Conservation (phyloP, 805 yeast species). For the Candida sonorensis region DNA sequence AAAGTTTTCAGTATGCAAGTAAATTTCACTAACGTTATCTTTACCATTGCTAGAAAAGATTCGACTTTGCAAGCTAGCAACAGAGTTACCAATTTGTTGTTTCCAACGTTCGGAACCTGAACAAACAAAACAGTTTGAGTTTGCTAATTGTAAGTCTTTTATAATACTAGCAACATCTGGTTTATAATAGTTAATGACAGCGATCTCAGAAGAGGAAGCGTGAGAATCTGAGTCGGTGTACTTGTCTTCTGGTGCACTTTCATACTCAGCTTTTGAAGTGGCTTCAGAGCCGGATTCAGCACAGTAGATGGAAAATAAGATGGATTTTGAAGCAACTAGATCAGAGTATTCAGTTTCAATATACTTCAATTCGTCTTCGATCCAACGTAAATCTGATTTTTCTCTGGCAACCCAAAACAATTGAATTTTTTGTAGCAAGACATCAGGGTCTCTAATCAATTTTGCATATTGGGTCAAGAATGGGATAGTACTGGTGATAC, state of each 20-base stretch:
- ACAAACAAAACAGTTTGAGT: constrained; percentile 34
- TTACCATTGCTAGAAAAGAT: constrained; percentile 11
- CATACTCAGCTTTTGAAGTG: too few species aligned
- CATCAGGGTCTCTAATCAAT: constrained; percentile 12
- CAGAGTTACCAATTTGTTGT: constrained; percentile 30
- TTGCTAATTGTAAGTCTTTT: constrained; percentile 18
- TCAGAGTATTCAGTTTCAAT: constrained; percentile 25
- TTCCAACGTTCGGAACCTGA: constrained; percentile 42
- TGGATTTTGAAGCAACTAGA: constrained; percentile 9
- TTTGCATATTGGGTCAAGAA: constrained; percentile 25
- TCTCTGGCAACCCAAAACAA: constrained; percentile 40
- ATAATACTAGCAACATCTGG: constrained; percentile 14
- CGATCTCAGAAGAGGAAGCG: too few species aligned
- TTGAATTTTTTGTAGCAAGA: constrained; percentile 24
- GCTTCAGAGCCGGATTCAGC: too few species aligned
- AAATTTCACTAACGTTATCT: constrained; percentile 34
- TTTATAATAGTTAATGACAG: constrained; percentile 6
- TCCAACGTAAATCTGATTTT: constrained; percentile 32
- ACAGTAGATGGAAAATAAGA: constrained; percentile 15
- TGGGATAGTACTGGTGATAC: constrained; percentile 44
- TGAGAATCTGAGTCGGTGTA: too few species aligned
- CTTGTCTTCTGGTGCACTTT: too few species aligned
- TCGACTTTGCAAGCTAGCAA: constrained; percentile 34
- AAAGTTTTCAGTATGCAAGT: constrained; percentile 45
- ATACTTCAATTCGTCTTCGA: constrained; percentile 30